Evolutionary conservation across 176 grass and related monocot species (phyloP).

Genomic region (Zoysia pacifica): DNA sequence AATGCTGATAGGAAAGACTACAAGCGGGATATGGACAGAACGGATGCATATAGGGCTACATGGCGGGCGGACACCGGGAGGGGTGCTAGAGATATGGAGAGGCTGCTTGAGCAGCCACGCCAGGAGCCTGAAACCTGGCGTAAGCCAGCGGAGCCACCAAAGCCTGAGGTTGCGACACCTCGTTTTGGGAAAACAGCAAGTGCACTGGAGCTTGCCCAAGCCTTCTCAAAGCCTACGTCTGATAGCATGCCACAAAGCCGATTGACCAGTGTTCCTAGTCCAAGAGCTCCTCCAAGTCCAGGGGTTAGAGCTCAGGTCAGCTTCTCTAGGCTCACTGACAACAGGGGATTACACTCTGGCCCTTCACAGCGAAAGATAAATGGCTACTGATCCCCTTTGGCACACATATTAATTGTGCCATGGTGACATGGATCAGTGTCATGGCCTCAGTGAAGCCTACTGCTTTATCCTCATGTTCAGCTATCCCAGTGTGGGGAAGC

Average conservation of each 20-base stretch:
- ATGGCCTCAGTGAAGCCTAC: constrained; percentile 38
- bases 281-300: constrained; percentile 46
- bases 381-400: constrained; percentile 63
- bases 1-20: constrained; percentile 69
- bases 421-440: constrained; percentile 28
- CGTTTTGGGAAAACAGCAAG: constrained; percentile 74
- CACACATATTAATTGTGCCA: constrained; percentile 28
- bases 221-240: constrained; percentile 83
- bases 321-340: constrained; percentile 65
- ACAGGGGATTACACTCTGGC: constrained; percentile 41
- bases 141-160: constrained; percentile 68
- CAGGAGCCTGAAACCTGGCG: constrained; percentile 86
- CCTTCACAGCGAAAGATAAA: constrained; percentile 81
- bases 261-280: constrained; percentile 49
- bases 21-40: constrained; percentile 40
- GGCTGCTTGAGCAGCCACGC: constrained; percentile 57
- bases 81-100: constrained; percentile 55
- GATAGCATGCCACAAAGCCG: constrained; percentile 45
- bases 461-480: constrained; percentile 39
- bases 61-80: constrained; percentile 62
- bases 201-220: constrained; percentile 85
- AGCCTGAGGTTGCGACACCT: constrained; percentile 50
- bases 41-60: constrained; percentile 52
- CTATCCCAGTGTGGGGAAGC: constrained; percentile 33
- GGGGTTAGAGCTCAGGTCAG: constrained; percentile 51